A percentile compares a stretch with the other conserved stretches of the same genome.
Evolutionary conservation across 495 filamentous ascomycete genomes (phyloP).

Genomic region (Hypoxylon rickii): DNA sequence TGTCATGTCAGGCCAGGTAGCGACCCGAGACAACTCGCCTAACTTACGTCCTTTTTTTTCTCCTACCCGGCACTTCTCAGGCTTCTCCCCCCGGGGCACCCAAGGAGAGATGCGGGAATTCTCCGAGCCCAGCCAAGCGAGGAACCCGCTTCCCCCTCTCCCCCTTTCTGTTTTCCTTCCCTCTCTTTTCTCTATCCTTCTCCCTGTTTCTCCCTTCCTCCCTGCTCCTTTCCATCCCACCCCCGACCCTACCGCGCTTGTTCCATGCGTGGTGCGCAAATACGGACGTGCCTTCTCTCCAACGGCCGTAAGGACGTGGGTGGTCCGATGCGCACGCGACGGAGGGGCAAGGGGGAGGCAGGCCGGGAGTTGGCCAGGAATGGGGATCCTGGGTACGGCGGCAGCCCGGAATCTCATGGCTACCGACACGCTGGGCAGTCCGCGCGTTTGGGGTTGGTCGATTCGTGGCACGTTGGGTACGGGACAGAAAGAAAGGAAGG

Average conservation of each 20-base stretch:
- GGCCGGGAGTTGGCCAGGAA: not conserved
- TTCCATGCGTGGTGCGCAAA: too few species aligned
- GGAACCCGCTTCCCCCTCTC: too few species aligned
- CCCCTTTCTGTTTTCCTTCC: too few species aligned
- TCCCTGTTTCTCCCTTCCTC: not conserved
- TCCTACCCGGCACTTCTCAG: conserved; percentile 30
- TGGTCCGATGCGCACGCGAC: too few species aligned
- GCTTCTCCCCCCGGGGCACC: not conserved
- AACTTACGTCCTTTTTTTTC: conserved; percentile 29
- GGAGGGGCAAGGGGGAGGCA: too few species aligned
- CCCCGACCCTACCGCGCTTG: too few species aligned
- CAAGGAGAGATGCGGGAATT: not conserved
- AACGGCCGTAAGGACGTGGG: conserved; percentile 37
- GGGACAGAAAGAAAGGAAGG: too few species aligned
- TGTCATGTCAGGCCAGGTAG: conserved; percentile 28
- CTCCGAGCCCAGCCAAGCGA: conserved; percentile 4
- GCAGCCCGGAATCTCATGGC: conserved; percentile 13
- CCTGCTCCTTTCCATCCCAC: too few species aligned
- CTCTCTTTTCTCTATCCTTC: too few species aligned
- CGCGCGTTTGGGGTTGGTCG: conserved; percentile 17
- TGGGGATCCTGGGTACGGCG: not conserved
- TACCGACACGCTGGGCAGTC: conserved; percentile 24
- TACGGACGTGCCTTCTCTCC: too few species aligned
- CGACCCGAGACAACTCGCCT: conserved; percentile 42
- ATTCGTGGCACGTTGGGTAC: too few species aligned